Evolutionary conservation across 2,329 filamentous ascomycete species (phyloP).

Genomic region (Niveomyces coronatus): DNA sequence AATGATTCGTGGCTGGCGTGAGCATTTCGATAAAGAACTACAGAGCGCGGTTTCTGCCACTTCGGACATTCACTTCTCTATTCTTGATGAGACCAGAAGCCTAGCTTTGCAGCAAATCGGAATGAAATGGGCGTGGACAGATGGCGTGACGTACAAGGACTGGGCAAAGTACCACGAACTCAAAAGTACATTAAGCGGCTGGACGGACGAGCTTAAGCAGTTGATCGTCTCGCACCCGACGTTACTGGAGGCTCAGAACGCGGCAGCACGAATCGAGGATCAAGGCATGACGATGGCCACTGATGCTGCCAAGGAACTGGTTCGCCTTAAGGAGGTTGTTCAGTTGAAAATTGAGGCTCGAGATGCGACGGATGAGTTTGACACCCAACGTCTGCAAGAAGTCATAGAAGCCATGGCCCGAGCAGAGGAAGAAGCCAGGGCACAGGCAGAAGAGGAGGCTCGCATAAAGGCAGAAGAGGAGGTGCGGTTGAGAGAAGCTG

Average conservation of each 20-base stretch:
- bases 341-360: conserved; percentile 70
- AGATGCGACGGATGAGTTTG: conserved; percentile 72
- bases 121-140: conserved; percentile 92
- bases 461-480: conserved; percentile 13
- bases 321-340: conserved; percentile 71
- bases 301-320: conserved; percentile 68
- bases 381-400: conserved; percentile 51
- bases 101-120: conserved; percentile 84
- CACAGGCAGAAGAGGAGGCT: conserved; percentile 14
- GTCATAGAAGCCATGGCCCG: conserved; percentile 21
- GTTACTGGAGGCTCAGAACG: conserved; percentile 56
- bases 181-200: conserved; percentile 71
- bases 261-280: conserved; percentile 60
- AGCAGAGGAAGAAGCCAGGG: conserved; percentile 25
- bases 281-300: conserved; percentile 73
- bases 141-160: conserved; percentile 91
- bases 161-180: conserved; percentile 92
- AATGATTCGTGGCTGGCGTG: conserved; percentile 65
- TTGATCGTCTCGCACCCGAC: conserved; percentile 65
- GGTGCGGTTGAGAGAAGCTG: conserved; percentile 16
- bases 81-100: conserved; percentile 72
- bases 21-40: conserved; percentile 60
- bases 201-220: conserved; percentile 71
- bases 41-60: conserved; percentile 58
- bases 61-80: conserved; percentile 70